phyloP scores from a whole-genome alignment of 2,329 filamentous ascomycete species.

The Fusarium stilboides region DNA sequence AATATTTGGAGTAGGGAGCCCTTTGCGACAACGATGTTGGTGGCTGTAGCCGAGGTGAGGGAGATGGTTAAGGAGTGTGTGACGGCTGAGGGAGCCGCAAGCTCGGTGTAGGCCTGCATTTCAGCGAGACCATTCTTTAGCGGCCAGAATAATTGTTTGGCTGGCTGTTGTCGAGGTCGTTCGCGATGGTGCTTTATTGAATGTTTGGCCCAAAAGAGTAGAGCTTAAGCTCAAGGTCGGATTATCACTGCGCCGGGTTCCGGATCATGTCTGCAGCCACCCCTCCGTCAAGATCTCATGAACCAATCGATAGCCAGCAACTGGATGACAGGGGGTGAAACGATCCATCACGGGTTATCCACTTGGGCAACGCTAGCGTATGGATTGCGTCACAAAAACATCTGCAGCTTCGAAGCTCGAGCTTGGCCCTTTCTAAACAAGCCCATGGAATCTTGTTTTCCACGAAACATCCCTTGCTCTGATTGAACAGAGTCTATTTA shows the following conservation, averaged over 20 bases:
- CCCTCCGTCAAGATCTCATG: not conserved
- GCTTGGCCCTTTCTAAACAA: conserved; percentile 28
- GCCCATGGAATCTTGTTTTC: conserved; percentile 36
- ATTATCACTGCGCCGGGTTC: conserved; percentile 32
- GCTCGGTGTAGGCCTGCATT: conserved; percentile 99
- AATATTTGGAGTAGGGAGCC: conserved; percentile 96
- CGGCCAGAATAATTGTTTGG: conserved; percentile 39
- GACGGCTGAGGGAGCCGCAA: conserved; percentile 94
- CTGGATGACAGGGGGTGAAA: conserved; percentile 17
- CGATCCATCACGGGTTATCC: conserved; percentile 17
- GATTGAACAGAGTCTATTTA: conserved; percentile 29
- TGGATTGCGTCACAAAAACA: conserved; percentile 49
- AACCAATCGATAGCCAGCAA: not conserved
- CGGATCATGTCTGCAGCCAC: not conserved
- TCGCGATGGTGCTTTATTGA: conserved; percentile 38
- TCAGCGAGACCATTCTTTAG: conserved; percentile 56
- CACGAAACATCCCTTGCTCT: conserved; percentile 20
- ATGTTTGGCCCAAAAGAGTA: conserved; percentile 41
- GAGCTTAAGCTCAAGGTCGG: conserved; percentile 37
- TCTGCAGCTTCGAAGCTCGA: conserved; percentile 35
- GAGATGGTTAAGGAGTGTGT: conserved; percentile 87
- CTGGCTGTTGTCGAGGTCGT: not conserved
- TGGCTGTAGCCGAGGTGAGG: conserved; percentile 81
- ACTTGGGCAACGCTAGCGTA: conserved; percentile 36
- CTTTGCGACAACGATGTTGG: conserved; percentile 92